These are phyloP conservation scores for Allium cepa DNA, from an alignment of 106 monocot genomes.

Conservation along the genomic window DNA sequence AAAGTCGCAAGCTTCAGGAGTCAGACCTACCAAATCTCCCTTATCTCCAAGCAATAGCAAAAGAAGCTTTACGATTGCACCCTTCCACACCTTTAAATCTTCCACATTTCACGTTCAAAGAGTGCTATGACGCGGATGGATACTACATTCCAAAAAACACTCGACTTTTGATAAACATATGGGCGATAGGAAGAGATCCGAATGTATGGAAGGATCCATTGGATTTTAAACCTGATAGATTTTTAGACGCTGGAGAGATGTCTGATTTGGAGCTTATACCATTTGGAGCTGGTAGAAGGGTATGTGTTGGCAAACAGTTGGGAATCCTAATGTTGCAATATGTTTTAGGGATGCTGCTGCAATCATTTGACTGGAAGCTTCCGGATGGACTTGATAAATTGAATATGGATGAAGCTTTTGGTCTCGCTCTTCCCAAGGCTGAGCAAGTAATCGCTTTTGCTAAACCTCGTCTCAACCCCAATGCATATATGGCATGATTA, in stretches of 20 bases:
- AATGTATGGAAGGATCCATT: conserved; percentile 17
- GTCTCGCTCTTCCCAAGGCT: conserved; percentile 3
- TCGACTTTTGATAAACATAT: conserved; percentile 21
- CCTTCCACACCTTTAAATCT: conserved; percentile 15
- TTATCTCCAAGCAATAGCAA: conserved; percentile 5
- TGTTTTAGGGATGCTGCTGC: conserved; percentile 24
- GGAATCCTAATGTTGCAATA: conserved; percentile 34
- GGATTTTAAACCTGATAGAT: conserved; percentile 30
- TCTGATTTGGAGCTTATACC: conserved; percentile 30
- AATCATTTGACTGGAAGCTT: conserved; percentile 34
- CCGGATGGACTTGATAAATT: conserved; percentile 24
- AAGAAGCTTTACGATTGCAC: conserved; percentile 19
- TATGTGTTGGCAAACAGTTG: conserved; percentile 32
- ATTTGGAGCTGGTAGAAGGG: conserved; percentile 37
- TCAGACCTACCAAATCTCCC: conserved; percentile 12
- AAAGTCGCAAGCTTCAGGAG: conserved; percentile 3
- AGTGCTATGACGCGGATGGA: conserved; percentile 19
- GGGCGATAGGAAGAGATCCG: conserved; percentile 20
- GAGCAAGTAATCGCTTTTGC: not conserved
- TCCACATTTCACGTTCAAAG: conserved; percentile 21
- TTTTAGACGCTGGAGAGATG: conserved; percentile 23
- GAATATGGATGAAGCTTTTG: conserved; percentile 29
- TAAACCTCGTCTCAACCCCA: conserved; percentile 5
- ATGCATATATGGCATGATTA: too few relatives aligned
- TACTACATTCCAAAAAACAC: conserved; percentile 21